Evolutionary conservation across 345 rosid genomes (phyloP), one percentile per base, ranked within the genome.

Genomic region (Populus deltoides): DNA sequence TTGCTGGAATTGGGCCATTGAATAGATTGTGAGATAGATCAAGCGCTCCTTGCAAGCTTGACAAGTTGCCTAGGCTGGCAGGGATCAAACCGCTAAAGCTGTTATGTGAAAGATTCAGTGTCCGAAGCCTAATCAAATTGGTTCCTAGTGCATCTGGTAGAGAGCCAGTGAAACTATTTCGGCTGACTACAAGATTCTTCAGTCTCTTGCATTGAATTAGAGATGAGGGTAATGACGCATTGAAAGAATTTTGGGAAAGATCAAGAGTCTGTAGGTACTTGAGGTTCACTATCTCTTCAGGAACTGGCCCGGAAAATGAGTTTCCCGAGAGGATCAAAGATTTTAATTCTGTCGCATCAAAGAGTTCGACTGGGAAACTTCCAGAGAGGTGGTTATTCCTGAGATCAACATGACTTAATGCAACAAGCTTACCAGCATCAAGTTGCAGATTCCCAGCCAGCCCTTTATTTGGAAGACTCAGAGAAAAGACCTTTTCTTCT

Each of bases 11-110:
- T 27, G 72, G 12, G 61, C 82, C 85, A 45, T 25, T 33, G 24
- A 78, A 78, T 20, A 63, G 69, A 78, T 78, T 82, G 79, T 66
- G 79, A 33, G 79, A 78, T 41, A 82, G 67, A 62, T 82, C 85
- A 31, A 82, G 70, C 18, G 47, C 79, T 66, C 82, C 74, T 66
- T 75, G 72, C 75, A 82, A 55, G 33, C 65, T 78, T 17, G 77
- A 66, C 41, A 82, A 47, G 7, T 82, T 71, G 20, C 85, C 82
- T 2, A 82, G 12, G 75, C 62, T 67, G 18, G 25, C 31, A 12
- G 85, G 82, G 72, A 82, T 78, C 25, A 7, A 35, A 24, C 82
- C 79, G 45, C 27, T 78, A 11, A 82, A 75, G 63, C 62, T 71
- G 55, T 75, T 78, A 62, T 39, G 71, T 1, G 85, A 82, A 27